Evolutionary conservation across 305 asterid genomes (phyloP).

Genomic region (Fraxinus platypoda): DNA sequence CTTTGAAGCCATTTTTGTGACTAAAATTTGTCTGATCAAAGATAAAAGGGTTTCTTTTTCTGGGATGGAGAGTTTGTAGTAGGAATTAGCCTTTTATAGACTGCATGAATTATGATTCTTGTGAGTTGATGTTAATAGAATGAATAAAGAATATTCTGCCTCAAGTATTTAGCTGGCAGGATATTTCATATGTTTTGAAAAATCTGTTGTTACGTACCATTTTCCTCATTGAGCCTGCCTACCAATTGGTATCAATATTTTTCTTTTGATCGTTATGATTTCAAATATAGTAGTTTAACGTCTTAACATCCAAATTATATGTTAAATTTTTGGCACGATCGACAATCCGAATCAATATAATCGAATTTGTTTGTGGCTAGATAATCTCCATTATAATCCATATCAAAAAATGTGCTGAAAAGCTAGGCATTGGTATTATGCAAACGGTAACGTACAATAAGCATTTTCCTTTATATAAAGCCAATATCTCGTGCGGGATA

Average conservation of each 20-base stretch:
- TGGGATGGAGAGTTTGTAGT: not conserved
- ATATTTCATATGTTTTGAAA: not conserved
- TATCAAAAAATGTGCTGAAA: no score
- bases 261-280: not conserved
- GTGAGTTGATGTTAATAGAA: not conserved
- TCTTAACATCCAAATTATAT: not conserved
- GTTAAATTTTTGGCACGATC: not conserved
- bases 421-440: not conserved
- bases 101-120: not conserved
- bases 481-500: not conserved
- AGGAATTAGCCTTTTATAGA: not conserved
- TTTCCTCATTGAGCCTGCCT: not conserved
- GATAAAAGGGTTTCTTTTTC: not conserved
- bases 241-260: no score
- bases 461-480: not conserved
- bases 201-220: not conserved
- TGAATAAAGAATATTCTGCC: not conserved
- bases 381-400: not conserved
- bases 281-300: not conserved
- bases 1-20: slow-evolving; percentile 20
- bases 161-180: not conserved
- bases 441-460: no score
- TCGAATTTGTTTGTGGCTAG: not conserved
- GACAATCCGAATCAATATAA: not conserved
- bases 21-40: not conserved